Evolutionary conservation across 2,329 filamentous ascomycete species (phyloP).

Genomic region (Fusarium denticulatum): DNA sequence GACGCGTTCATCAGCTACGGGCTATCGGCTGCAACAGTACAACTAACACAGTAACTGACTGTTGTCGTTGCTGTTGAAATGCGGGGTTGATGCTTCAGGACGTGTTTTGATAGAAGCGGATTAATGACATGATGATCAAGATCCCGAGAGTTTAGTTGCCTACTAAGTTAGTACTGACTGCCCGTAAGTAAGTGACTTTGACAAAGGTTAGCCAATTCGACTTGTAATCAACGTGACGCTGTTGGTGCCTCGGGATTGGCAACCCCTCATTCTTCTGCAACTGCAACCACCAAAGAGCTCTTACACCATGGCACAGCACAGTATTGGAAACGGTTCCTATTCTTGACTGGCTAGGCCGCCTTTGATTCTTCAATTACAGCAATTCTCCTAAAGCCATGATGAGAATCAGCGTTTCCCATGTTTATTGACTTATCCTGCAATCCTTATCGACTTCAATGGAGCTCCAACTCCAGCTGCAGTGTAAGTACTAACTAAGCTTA

Average conservation of each 20-base stretch:
- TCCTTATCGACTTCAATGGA: neutral
- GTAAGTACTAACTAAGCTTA: neutral
- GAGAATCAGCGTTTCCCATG: neutral
- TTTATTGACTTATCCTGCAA: neutral
- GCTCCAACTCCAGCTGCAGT: neutral
- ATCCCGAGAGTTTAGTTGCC: neutral
- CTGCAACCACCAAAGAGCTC: neutral
- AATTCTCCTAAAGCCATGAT: neutral
- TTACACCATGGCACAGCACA: neutral
- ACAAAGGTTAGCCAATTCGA: constrained; percentile 24
- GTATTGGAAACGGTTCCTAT: neutral
- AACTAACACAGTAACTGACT: neutral
- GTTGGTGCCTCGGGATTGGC: constrained; percentile 28
- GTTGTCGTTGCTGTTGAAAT: constrained; percentile 1
- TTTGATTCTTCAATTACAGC: neutral
- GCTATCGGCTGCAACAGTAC: neutral
- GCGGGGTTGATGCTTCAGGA: constrained; percentile 21
- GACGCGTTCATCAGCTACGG: constrained; percentile 26
- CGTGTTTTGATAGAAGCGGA: constrained; percentile 13
- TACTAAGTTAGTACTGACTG: neutral
- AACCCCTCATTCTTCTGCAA: constrained; percentile 11
- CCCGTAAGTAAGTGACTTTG: neutral
- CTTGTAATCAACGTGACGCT: constrained; percentile 22
- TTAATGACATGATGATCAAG: constrained; percentile 24
- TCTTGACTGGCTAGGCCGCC: neutral